Evolutionary conservation across 2,329 filamentous ascomycete genomes (phyloP).

Genomic region (Aspergillus sp.): DNA sequence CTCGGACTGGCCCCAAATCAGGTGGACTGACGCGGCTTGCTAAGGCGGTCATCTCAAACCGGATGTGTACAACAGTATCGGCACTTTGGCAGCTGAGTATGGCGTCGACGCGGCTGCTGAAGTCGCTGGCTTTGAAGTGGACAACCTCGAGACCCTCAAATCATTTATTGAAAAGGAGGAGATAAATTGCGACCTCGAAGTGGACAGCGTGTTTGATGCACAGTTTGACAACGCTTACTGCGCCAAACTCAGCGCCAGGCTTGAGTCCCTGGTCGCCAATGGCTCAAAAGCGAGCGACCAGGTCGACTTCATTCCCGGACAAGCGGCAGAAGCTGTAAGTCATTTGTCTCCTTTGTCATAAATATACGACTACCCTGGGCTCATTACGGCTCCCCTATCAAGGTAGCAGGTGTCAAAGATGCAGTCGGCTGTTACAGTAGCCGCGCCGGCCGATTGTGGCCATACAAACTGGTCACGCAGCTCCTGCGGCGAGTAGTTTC

Average conservation of each 20-base stretch:
- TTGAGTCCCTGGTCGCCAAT: slow-evolving; percentile 17
- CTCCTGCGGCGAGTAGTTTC: slow-evolving; percentile 53
- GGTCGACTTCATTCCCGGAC: slow-evolving; percentile 14
- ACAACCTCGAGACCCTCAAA: slow-evolving; percentile 32
- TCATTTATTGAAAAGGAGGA: slow-evolving; percentile 30
- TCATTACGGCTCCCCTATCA: background rate
- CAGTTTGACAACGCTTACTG: slow-evolving; percentile 23
- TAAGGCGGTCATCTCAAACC: slow-evolving; percentile 35
- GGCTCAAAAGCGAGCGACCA: slow-evolving; percentile 19
- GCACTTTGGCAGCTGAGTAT: slow-evolving; percentile 20
- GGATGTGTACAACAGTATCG: slow-evolving; percentile 31
- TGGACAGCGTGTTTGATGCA: slow-evolving; percentile 33
- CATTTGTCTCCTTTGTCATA: background rate
- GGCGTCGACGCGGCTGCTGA: slow-evolving; percentile 30
- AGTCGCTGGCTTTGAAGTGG: slow-evolving; percentile 31
- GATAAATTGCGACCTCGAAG: slow-evolving; percentile 35
- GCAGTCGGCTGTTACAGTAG: slow-evolving; percentile 26
- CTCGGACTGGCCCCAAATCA: background rate
- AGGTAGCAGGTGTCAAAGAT: slow-evolving; percentile 31
- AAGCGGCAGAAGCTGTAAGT: slow-evolving; percentile 18
- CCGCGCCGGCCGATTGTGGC: slow-evolving; percentile 35
- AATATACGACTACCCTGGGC: background rate
- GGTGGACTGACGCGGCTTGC: background rate
- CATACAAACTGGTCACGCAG: slow-evolving; percentile 72
- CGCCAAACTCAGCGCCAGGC: slow-evolving; percentile 20